Conservation (phyloP, 2,329 filamentous ascomycete genomes). For the Pleoardoris graminearum region DNA sequence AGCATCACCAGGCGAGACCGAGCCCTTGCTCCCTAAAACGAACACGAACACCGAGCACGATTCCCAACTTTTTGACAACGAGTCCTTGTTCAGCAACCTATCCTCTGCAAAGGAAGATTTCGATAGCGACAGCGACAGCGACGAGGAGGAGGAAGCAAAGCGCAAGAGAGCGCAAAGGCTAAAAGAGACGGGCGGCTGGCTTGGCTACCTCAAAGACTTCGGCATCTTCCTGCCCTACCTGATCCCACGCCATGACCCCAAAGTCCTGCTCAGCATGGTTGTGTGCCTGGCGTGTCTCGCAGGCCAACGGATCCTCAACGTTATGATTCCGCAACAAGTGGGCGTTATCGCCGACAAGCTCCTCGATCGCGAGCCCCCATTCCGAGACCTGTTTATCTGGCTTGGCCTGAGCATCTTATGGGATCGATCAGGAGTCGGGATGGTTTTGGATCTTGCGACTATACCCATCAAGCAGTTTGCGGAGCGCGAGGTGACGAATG, state of each 20-base stretch:
- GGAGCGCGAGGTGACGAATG: neutral
- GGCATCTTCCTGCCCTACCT: neutral
- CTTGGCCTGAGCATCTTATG: neutral
- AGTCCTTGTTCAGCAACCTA: neutral
- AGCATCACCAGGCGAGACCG: neutral
- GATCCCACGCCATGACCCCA: neutral
- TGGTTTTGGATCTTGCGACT: neutral
- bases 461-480: neutral
- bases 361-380: neutral
- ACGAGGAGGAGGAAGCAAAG: neutral
- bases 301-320: neutral
- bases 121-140: neutral
- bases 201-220: neutral
- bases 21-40: neutral
- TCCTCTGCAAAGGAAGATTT: neutral
- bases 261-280: neutral
- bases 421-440: neutral
- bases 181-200: neutral
- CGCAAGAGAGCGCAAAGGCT: neutral
- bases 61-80: neutral
- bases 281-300: neutral
- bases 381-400: neutral
- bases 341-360: neutral
- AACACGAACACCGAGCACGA: neutral
- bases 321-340: neutral